Evolutionary conservation across 2,329 filamentous ascomycete species (phyloP).

Genomic region (Raffaelea ambrosiae): DNA sequence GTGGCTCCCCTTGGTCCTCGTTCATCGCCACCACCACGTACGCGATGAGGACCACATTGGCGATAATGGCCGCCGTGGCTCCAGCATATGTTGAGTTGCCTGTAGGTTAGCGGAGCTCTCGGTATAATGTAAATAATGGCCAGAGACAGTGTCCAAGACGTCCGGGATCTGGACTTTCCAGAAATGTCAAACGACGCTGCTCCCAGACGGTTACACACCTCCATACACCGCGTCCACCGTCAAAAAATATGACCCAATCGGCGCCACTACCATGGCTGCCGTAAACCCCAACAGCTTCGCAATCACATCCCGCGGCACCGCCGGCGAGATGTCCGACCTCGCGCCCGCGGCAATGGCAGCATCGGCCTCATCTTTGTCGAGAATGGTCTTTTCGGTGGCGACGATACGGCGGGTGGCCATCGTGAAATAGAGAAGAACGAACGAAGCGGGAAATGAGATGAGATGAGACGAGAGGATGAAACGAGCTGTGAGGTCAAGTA

Average conservation of each 20-base stretch:
- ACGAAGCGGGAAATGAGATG: background rate
- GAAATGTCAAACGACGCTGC: slow-evolving; percentile 64
- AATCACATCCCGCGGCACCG: slow-evolving; percentile 82
- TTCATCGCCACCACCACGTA: slow-evolving; percentile 88
- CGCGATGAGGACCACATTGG: slow-evolving; percentile 82
- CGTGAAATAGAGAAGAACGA: background rate
- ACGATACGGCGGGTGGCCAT: slow-evolving; percentile 67
- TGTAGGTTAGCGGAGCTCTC: too few species aligned
- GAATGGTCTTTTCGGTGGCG: slow-evolving; percentile 55
- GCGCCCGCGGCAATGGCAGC: slow-evolving; percentile 32
- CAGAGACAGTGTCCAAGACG: background rate
- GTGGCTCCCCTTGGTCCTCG: slow-evolving; percentile 59
- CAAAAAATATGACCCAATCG: slow-evolving; percentile 83
- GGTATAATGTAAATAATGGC: slow-evolving; percentile 1
- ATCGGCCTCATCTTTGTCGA: slow-evolving; percentile 48
- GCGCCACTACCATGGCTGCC: slow-evolving; percentile 78
- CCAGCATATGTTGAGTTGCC: slow-evolving; percentile 87
- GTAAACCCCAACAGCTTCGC: slow-evolving; percentile 86
- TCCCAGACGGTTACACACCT: too few species aligned
- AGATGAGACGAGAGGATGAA: background rate
- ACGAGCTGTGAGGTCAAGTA: background rate
- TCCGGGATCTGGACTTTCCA: background rate
- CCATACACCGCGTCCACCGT: slow-evolving; percentile 48
- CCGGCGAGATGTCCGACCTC: slow-evolving; percentile 69
- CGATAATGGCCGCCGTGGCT: slow-evolving; percentile 75